Evolutionary conservation across 371 early-diverging fungal species (phyloP), one percentile per base, ranked within the genome.

Genomic region (Lichtheimia hyalospora): DNA sequence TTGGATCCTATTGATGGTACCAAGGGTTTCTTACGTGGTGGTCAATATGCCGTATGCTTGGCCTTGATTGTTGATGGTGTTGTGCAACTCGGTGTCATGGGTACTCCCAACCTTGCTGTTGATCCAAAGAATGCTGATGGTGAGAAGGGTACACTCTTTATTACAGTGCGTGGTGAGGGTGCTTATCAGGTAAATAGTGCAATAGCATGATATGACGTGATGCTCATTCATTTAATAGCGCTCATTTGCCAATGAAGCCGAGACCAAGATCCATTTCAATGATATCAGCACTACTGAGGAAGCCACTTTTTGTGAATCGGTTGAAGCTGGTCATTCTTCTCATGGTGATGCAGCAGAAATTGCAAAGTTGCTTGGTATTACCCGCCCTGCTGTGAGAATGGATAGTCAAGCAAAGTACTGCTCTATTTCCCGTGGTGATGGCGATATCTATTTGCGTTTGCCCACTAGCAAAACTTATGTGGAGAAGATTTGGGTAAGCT

Each of bases 1-100:
- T 79, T 98, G 60, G 98, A 98, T 71, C 98, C 98, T 3, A 94
- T 98, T 69, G 98, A 95, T 71, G 94, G 93, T 21, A 93, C 93
- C 25, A 92, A 91, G 72, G 99, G 99, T 6, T 98, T 97, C 69
- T 75, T 98, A 67, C 87, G 99, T 58, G 97, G 97, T 51, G 97
- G 92, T 56, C 99, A 98, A 83, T 98, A 84, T 74, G 98, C 98
- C 0, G 94, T 98, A 4, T 97, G 98, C 64, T 80, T 98, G 43
- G 96, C 97, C 16, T 79, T 96, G 54, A 88, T 98, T 62, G 83
- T 87, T 5, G 90, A 97, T 66, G 96, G 97, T 25, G 69, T 85
- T 24, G 97, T 98, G 5, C 78, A 91, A 64, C 70, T 98, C 2
- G 98, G 95, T 55, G 95, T 96, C 20, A 84, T 96, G 70, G 98